Percentiles rank a stretch among this genome's conserved stretches.
Conservation (phyloP, 495 filamentous ascomycete species). For the Aspergillus taichungensis region DNA sequence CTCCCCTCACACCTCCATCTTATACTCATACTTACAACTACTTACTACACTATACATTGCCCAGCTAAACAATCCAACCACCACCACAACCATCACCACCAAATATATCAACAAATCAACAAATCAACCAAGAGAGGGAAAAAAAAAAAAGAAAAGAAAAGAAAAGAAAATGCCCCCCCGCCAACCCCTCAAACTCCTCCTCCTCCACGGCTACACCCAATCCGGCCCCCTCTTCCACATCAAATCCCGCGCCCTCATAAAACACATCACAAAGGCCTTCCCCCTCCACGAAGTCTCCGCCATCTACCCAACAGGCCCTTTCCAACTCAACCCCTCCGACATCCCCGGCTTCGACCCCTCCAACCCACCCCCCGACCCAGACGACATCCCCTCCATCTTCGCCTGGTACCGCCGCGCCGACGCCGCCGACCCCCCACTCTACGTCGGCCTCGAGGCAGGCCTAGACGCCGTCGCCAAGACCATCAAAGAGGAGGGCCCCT, state of each 20-base stretch:
- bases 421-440: constrained; percentile 41
- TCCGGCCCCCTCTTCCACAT: constrained; percentile 77
- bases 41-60: too few relatives aligned
- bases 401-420: constrained; percentile 74
- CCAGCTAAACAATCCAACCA: too few relatives aligned
- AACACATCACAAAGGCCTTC: constrained; percentile 67
- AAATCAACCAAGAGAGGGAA: neutral
- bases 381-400: constrained; percentile 52
- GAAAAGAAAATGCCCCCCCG: constrained; percentile 10
- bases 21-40: neutral
- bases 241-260: constrained; percentile 82
- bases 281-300: constrained; percentile 44
- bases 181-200: constrained; percentile 44
- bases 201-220: constrained; percentile 77
- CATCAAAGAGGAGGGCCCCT: constrained; percentile 49
- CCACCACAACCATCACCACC: too few relatives aligned
- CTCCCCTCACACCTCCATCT: neutral
- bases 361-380: constrained; percentile 7
- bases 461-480: constrained; percentile 49
- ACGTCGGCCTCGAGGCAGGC: constrained; percentile 57
- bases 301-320: constrained; percentile 43
- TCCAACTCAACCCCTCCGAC: constrained; percentile 54
- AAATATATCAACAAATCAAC: too few relatives aligned
- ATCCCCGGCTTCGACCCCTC: constrained; percentile 56
- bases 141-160: neutral